Evolutionary conservation across 2,329 filamentous ascomycete species (phyloP), one percentile per base, ranked within the genome.

Genomic region (Coniochaeta prunicola): DNA sequence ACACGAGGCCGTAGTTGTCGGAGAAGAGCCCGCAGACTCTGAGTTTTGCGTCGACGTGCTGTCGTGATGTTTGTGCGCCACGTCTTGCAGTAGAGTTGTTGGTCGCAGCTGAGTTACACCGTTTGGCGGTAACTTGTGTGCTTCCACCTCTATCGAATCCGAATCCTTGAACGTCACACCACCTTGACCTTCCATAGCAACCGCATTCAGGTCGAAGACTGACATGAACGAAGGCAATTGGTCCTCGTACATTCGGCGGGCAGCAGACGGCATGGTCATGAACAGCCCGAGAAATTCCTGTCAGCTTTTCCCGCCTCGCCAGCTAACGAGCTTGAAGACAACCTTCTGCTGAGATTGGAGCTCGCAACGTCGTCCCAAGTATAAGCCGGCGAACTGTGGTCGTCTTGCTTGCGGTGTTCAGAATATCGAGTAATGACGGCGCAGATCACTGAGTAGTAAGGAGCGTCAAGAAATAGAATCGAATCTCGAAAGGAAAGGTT

Each of bases 1-100:
- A 21, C 91, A 96, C 6, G 92, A 96, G 56, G 94, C 84, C 2
- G 93, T 96, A 3, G 92, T 97, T 8, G 93, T 97, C 1, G 94
- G 94, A 9, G 93, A 97, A 24, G 93, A 96, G 68, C 96, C 92
- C 45, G 90, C 90, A 1, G 94, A 97, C 63, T 90, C 91, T 17
- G 89, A 90, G 58, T 82, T 82, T 63, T 89, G 87, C 2, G 89
- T 91, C 8, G 88, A 92, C n/a, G 85, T 88, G 75, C 88, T 91
- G 69, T 90, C 84, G 70, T 86, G 82, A 70, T 90, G 88, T 68
- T 87, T 85, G 73, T 91, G 89, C 63, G 77, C 77, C 61, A 76
- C 69, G 65, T 82, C 79, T 3, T 75, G 68, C 33, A 75, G 69
- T 57, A 82, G 66, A 57, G 74, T 68, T 59, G 71, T 69, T 53